A percentile compares a stretch with the other conserved stretches of the same genome.
phyloP scores from a whole-genome alignment of 768 basidiomycete species.

The Lyophyllum semitale region DNA sequence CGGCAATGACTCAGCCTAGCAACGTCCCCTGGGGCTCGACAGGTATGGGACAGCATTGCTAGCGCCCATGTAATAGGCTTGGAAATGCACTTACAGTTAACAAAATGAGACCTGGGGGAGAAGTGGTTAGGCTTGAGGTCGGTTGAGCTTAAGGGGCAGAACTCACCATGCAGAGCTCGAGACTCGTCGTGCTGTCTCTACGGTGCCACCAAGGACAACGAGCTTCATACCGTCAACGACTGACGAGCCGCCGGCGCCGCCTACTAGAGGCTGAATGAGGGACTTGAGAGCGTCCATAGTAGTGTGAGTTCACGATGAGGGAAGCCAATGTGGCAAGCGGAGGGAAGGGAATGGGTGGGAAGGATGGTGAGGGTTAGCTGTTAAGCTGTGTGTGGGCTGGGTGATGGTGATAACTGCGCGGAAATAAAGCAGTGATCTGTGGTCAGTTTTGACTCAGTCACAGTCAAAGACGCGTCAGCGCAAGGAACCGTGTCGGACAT shows the following conservation, averaged over 20 bases:
- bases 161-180: conserved; percentile 81
- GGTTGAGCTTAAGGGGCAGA: conserved; percentile 1
- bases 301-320: conserved; percentile 7
- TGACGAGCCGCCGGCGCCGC: conserved; percentile 71
- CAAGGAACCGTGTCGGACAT: conserved; percentile 11
- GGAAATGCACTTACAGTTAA: conserved; percentile 65
- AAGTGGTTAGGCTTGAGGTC: conserved; percentile 6
- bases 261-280: conserved; percentile 78
- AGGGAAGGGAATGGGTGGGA: not conserved
- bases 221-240: conserved; percentile 90
- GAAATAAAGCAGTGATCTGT: conserved; percentile 18
- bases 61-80: conserved; percentile 10
- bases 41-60: not conserved
- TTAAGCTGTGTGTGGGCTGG: conserved; percentile 5
- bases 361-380: conserved; percentile 16
- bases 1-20: not conserved
- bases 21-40: not conserved
- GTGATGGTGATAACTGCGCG: conserved; percentile 12
- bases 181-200: conserved; percentile 81
- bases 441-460: conserved; percentile 19
- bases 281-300: conserved; percentile 81
- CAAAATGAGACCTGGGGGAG: conserved; percentile 73
- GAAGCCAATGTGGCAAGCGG: conserved; percentile 23
- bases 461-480: conserved; percentile 20
- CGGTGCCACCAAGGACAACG: conserved; percentile 85